Evolutionary conservation across 129 eudicot genomes (phyloP).

Genomic region (Erigeron canadensis): DNA sequence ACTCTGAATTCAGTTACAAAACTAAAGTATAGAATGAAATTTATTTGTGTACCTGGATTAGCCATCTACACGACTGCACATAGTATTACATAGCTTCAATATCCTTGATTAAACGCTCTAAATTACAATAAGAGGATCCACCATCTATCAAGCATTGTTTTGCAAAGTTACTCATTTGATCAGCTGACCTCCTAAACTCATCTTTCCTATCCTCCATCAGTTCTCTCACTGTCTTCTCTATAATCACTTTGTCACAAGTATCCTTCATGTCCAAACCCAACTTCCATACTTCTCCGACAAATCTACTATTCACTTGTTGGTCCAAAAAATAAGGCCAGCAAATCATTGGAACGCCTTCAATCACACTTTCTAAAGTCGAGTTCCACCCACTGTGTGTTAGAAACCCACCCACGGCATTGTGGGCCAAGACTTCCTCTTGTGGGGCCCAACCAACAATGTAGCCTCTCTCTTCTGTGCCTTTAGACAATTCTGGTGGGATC

Average conservation of each 20-base stretch:
- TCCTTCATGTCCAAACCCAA: constrained; percentile 53
- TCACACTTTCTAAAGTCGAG: constrained; percentile 47
- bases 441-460: constrained; percentile 54
- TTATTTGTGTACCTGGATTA: constrained; percentile 3
- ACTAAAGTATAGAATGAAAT: constrained; percentile 1
- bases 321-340: constrained; percentile 56
- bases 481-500: constrained; percentile 28
- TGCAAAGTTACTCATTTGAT: constrained; percentile 30
- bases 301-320: constrained; percentile 53
- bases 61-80: neutral
- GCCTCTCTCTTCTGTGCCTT: constrained; percentile 37
- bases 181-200: constrained; percentile 33
- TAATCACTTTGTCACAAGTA: constrained; percentile 39
- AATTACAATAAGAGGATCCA: constrained; percentile 43
- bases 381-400: constrained; percentile 62
- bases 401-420: constrained; percentile 54
- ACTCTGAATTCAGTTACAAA: neutral
- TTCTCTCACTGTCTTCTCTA: constrained; percentile 47
- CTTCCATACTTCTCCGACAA: constrained; percentile 51
- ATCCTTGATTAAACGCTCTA: constrained; percentile 41
- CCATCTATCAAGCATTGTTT: constrained; percentile 33
- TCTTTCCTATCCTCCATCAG: constrained; percentile 41
- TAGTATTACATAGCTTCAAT: constrained; percentile 32
- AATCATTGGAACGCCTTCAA: constrained; percentile 55
- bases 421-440: constrained; percentile 59